Conservation (phyloP, 2,329 filamentous ascomycete species). For the Bipolaris victoriae region DNA sequence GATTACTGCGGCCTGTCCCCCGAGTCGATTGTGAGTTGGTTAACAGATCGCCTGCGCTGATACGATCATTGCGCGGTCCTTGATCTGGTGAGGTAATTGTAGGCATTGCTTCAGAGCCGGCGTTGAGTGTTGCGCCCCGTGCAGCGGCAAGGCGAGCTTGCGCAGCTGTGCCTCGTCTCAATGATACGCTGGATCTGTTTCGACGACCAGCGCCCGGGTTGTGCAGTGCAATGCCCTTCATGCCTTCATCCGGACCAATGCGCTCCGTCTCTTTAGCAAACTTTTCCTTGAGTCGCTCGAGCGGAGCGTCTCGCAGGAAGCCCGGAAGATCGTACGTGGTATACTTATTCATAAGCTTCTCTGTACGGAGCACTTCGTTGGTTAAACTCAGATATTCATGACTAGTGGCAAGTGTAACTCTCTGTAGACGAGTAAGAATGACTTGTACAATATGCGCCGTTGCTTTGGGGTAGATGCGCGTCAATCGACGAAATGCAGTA, state of each 20-base stretch:
- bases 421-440: slow-evolving; percentile 89
- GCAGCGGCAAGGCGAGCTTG: slow-evolving; percentile 66
- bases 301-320: slow-evolving; percentile 79
- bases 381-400: slow-evolving; percentile 94
- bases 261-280: slow-evolving; percentile 85
- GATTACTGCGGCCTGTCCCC: slow-evolving; percentile 58
- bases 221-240: slow-evolving; percentile 93
- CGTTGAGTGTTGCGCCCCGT: slow-evolving; percentile 46
- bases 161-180: slow-evolving; percentile 80
- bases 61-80: slow-evolving; percentile 36
- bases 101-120: slow-evolving; percentile 26
- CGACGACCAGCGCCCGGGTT: slow-evolving; percentile 72
- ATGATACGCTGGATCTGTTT: slow-evolving; percentile 69
- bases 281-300: slow-evolving; percentile 89
- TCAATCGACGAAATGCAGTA: slow-evolving; percentile 90
- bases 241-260: slow-evolving; percentile 77
- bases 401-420: slow-evolving; percentile 92
- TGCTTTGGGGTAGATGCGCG: slow-evolving; percentile 92
- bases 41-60: slow-evolving; percentile 71
- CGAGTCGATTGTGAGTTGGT: slow-evolving; percentile 77
- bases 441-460: slow-evolving; percentile 98
- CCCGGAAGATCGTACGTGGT: slow-evolving; percentile 92
- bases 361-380: slow-evolving; percentile 88
- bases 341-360: slow-evolving; percentile 91
- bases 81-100: slow-evolving; percentile 35